Percentiles rank a stretch among this genome's conserved stretches.
Evolutionary conservation across 768 basidiomycete species (phyloP).

Genomic region (Trametes cingulata): DNA sequence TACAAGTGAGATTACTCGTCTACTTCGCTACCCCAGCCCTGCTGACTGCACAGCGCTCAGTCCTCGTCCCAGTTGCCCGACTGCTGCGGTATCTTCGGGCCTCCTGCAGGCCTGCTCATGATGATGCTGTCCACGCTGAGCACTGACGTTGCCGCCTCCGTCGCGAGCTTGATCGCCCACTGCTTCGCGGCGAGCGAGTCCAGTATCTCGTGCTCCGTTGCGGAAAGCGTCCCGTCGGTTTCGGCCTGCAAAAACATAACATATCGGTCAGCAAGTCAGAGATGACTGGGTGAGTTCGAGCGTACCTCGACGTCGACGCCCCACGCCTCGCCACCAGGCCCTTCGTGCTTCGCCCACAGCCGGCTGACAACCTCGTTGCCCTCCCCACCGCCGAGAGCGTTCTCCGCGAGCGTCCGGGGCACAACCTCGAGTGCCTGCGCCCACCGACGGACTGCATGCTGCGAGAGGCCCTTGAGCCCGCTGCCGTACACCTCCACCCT

Average conservation of each 20-base stretch:
- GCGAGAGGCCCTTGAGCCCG: constrained; percentile 85
- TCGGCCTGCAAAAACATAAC: constrained; percentile 65
- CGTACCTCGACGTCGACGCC: constrained; percentile 89
- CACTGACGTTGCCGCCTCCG: constrained; percentile 88
- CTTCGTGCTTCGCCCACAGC: constrained; percentile 88
- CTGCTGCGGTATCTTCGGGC: constrained; percentile 86
- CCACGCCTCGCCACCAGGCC: constrained; percentile 69
- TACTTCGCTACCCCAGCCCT: constrained; percentile 15
- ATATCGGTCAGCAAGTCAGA: too few species aligned
- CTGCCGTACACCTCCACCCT: constrained; percentile 85
- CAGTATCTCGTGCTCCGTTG: constrained; percentile 66
- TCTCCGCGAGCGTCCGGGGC: constrained; percentile 91
- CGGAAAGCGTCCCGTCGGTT: constrained; percentile 70
- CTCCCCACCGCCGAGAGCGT: constrained; percentile 87
- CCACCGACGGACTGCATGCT: constrained; percentile 92
- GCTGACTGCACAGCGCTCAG: constrained; percentile 24
- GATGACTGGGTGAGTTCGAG: too few species aligned
- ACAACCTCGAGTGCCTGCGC: constrained; percentile 90
- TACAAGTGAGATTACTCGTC: constrained; percentile 22
- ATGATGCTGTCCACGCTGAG: constrained; percentile 97
- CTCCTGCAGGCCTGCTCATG: constrained; percentile 92
- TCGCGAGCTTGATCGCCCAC: constrained; percentile 89
- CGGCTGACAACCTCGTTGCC: constrained; percentile 90
- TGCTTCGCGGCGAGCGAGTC: constrained; percentile 89
- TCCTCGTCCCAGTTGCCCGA: constrained; percentile 88